Conservation (phyloP, 352 stramenopile species). For the Globisporangium middletonii region DNA sequence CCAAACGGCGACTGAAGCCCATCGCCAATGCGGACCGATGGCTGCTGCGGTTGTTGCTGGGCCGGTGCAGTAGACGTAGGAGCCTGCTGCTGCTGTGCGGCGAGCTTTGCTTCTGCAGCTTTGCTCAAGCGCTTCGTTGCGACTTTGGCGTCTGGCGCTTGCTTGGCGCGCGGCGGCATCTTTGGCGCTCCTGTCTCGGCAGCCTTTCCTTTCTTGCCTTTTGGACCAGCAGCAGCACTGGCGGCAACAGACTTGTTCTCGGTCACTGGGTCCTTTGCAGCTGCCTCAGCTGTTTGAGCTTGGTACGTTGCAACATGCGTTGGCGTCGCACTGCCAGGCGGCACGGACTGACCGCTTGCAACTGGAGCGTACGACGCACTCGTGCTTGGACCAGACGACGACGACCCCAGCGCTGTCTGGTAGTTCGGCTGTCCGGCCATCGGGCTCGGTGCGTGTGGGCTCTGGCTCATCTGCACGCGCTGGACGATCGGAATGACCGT, state of each 20-base stretch:
- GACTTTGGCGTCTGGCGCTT: constrained; percentile 2
- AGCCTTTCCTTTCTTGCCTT: constrained; percentile 10
- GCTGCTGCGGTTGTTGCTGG: neutral
- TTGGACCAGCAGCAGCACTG: neutral
- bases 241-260: neutral
- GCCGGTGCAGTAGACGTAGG: neutral
- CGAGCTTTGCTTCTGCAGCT: constrained; percentile 8
- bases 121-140: constrained; percentile 10
- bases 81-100: constrained; percentile 1
- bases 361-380: neutral
- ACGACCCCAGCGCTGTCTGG: neutral
- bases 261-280: too few relatives aligned
- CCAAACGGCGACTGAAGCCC: constrained; percentile 13
- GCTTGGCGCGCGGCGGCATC: constrained; percentile 11
- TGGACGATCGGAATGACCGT: constrained; percentile 73
- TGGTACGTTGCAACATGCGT: neutral
- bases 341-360: neutral
- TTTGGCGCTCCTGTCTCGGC: constrained; percentile 6
- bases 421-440: neutral
- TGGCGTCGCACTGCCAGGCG: neutral
- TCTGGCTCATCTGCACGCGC: constrained; percentile 32
- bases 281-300: too few relatives aligned
- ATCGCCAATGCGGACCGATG: neutral
- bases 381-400: neutral
- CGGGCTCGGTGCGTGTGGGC: constrained; percentile 7